Base-by-base conservation (phyloP, 2,329 filamentous ascomycete species). In the Paecilomyces sp. region DNA sequence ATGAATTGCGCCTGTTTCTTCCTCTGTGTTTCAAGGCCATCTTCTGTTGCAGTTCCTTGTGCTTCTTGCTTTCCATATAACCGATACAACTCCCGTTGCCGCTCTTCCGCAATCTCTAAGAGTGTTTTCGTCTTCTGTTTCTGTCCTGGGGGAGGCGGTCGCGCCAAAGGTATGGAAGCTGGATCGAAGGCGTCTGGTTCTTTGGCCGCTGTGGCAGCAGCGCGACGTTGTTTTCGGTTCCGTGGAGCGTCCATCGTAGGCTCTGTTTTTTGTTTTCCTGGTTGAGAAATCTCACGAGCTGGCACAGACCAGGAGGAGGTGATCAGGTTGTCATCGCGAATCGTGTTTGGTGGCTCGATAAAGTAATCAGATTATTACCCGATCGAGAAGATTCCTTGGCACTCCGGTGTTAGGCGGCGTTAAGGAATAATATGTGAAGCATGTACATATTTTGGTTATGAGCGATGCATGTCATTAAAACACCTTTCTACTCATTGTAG, bases 41-140 rank as follows among this genome's bases (percentile, higher is more conserved):
- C 36, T 15, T 36, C 34, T 41, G 4, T 13, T 41, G 13, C 12
- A 12, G n/a, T 3, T 15, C 41, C 41, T 3, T 47, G n/a, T n/a
- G 57, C 61, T 41, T 57, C 56, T 36, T 56, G 54, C 28, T 57
- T 52, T 15, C 55, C 62, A 9, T 52, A 53, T 11, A 57, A 58
- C 13, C 55, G 61, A 8, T 66, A 61, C 2, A 78, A 64, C 54
- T 74, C 69, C 24, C 68, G 68, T 56, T 79, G 75, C 58, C 75
- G 68, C 64, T 79, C 76, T 3, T 75, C 74, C 22, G 78, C 79
- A 55, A 80, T 71, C 57, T 80, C 76, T 62, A 77, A 72, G 31
- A 80, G 64, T 7, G 76, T 80, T 56, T 72, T 78, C 3, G 66
- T 66, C 52, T 66, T 66, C 28, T 62, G 50, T 24, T 67, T 65